Base-by-base conservation (phyloP, 2,329 filamentous ascomycete species). In the Epichloe festucae region DNA sequence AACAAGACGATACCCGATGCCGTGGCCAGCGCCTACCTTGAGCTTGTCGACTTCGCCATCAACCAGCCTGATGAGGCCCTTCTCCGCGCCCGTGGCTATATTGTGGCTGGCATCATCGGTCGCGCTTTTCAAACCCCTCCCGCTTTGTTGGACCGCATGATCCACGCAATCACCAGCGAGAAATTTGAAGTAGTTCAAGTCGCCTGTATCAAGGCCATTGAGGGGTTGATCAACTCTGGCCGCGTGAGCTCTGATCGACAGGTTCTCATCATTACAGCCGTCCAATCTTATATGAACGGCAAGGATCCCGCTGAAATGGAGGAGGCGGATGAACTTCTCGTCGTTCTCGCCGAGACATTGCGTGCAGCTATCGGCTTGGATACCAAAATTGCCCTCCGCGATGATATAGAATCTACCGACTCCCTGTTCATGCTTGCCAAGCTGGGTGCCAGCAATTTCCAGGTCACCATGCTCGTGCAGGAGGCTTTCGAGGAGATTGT, bases 401-500 rank as follows among this genome's bases (percentile, higher is more conserved):
- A 77, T 14, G 82, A 85, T 12, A 79, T 85, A 45, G 79, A 83
- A 52, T 88, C 91, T 21, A 73, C 95, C 5, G 85, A 93, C 59
- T 73, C 90, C 14, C 78, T 98, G 8, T 97, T 98, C 70, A 80
- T 85, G 50, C 81, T 97, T 54, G 91, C 89, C 21, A 93, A 89
- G 65, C 83, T 90, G 62, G 89, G 89, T 31, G 87, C 91, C 0
- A 81, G 79, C 54, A 97, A 95, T 69, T 95, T 94, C 71, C 90
- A 96, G 65, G 79, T 96, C 46, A 89, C 85, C 0, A 84, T 90
- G 71, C 74, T 96, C 49, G 85, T 97, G 23, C 85, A 81, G 38
- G 93, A 98, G 67, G 84, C 88, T 0, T 95, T 98, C 62, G 91
- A 97, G 65, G 88, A 93, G 43, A 83, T 96, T 52, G 85, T 90